These are phyloP conservation scores for Takashimella koratensis DNA, from an alignment of 1,284 basidiomycete species.

Conservation along the genomic window DNA sequence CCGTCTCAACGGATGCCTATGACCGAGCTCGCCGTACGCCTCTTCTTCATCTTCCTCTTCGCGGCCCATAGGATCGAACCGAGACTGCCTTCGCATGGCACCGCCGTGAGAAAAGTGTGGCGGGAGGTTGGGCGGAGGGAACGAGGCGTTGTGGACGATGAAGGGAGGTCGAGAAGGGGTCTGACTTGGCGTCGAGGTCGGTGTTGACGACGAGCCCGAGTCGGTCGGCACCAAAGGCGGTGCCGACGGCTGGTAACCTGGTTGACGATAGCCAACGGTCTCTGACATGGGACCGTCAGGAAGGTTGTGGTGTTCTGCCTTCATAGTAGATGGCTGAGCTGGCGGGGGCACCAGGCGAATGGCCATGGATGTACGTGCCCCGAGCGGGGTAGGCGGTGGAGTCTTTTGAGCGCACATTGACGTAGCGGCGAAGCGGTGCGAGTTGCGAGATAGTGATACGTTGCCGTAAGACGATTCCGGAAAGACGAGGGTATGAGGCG, in stretches of 20 bases:
- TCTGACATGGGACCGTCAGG: background rate
- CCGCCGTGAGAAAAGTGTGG: background rate
- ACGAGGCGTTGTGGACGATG: background rate
- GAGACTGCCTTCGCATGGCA: constrained; percentile 19
- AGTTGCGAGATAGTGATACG: background rate
- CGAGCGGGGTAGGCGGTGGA: background rate
- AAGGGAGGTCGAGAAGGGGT: background rate
- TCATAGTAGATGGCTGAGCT: background rate
- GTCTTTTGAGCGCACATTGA: background rate
- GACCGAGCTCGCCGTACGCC: constrained; percentile 36
- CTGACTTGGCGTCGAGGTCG: background rate
- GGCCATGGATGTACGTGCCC: background rate
- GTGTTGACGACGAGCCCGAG: background rate
- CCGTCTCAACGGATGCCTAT: constrained; percentile 35
- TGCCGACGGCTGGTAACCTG: background rate
- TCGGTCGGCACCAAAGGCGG: background rate
- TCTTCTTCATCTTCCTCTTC: constrained; percentile 31
- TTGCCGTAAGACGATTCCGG: background rate
- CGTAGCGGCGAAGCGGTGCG: background rate
- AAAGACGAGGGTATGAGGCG: background rate
- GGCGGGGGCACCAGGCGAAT: background rate
- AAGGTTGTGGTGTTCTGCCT: background rate
- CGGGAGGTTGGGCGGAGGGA: background rate
- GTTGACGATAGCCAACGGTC: background rate
- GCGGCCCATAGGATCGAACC: constrained; percentile 40